Evolutionary conservation across 2,329 filamentous ascomycete species (phyloP), one percentile per base, ranked within the genome.

Genomic region (Graphilbum ipis-grandicollis): DNA sequence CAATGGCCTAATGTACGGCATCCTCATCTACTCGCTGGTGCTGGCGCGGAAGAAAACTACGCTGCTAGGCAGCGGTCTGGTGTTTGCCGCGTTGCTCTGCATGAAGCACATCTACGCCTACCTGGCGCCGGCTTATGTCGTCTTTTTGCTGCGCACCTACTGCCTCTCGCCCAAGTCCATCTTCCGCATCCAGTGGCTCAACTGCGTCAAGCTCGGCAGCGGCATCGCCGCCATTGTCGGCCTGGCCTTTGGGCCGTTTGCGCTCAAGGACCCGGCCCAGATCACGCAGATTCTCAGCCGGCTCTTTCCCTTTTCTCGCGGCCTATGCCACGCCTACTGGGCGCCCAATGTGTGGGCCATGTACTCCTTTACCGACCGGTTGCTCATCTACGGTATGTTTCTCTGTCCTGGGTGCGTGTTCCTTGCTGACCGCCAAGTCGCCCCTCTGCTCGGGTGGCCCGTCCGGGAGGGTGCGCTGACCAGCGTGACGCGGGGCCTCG

Each of bases 21-120:
- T 96, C 31, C 64, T 98, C 35, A 71, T 96, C 28, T 65, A 88
- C 37, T 96, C 90, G 3, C 67, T 98, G 34, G 79, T 92, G 2
- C 61, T 92, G 41, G 84, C 85, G 7, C 75, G 83, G 35, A 73
- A 77, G 47, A 73, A 71, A 50, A 78, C 78, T 3, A 80, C 80
- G 0, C 63, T 90, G 25, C 66, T 96, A 12, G 62, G 65, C 33
- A 90, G 85, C 47, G 90, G 85, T 0, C 61, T 93, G 2, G 57
- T 85, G 7, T 98, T 96, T 55, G 86, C 88, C 3, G 67, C 69
- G 1, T 62, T 98, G 34, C 59, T 98, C 37, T 96, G 88, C 60
- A 74, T 96, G 60, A 98, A 98, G 63, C 90, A 98, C 56, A 96
- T 98, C 46, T 93, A 96, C 56, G 75, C 94, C 28, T 98, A 98